Conservation (phyloP, 306 rosid genomes). For the Cyamopsis tetragonoloba region DNA sequence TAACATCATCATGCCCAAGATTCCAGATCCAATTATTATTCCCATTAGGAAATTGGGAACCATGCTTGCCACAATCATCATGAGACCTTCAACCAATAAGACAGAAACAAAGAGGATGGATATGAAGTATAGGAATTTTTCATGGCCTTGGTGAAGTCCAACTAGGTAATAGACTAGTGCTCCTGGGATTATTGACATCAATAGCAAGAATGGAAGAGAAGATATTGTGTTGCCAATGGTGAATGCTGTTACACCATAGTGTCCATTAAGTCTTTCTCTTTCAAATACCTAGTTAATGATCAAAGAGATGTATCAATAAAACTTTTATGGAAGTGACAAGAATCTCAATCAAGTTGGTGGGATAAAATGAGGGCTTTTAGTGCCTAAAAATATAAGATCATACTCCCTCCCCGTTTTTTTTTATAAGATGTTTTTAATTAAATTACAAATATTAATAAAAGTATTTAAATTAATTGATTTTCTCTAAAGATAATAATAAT, state of each 20-base stretch:
- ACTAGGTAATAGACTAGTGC: constrained; percentile 38
- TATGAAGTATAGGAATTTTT: constrained; percentile 35
- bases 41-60: constrained; percentile 67
- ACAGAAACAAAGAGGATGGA: constrained; percentile 24
- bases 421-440: no score
- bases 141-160: constrained; percentile 46
- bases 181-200: constrained; percentile 52
- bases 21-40: constrained; percentile 53
- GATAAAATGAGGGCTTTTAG: not conserved
- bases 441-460: no score
- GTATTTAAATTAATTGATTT: no score
- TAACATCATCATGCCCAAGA: constrained; percentile 62
- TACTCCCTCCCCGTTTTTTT: no score
- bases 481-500: no score
- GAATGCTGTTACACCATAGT: constrained; percentile 50
- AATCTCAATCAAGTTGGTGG: not conserved
- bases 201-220: constrained; percentile 42
- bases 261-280: constrained; percentile 67
- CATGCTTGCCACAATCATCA: constrained; percentile 63
- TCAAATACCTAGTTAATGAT: constrained; percentile 47
- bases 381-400: not conserved
- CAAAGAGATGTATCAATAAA: not conserved
- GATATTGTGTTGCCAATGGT: constrained; percentile 56
- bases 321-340: not conserved
- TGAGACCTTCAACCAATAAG: constrained; percentile 59